Conservation (phyloP, 2,329 filamentous ascomycete genomes). For the Nigrograna mackinnonii region DNA sequence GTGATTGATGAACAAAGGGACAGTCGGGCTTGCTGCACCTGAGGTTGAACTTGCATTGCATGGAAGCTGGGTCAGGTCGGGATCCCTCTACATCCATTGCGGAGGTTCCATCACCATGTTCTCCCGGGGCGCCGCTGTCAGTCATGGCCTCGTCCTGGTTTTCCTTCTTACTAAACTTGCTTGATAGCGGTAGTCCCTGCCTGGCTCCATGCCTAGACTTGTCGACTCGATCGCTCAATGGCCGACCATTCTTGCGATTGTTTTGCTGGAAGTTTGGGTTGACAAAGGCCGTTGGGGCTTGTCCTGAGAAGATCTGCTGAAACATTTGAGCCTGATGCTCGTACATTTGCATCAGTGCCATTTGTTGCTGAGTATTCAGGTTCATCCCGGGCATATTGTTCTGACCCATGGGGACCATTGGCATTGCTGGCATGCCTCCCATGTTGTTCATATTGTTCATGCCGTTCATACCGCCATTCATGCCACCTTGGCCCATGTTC, state of each 20-base stretch:
- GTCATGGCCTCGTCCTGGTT: conserved; percentile 42
- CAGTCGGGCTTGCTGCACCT: conserved; percentile 88
- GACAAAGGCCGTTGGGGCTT: conserved; percentile 53
- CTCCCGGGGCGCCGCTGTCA: conserved; percentile 33
- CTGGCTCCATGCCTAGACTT: conserved; percentile 34
- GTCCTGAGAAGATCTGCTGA: conserved; percentile 41
- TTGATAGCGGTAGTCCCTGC: conserved; percentile 55
- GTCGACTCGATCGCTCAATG: conserved; percentile 75
- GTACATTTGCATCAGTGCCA: conserved; percentile 75
- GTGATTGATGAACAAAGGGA: conserved; percentile 92
- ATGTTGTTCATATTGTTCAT: conserved; percentile 37
- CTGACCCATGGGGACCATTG: conserved; percentile 39
- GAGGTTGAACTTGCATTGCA: conserved; percentile 86
- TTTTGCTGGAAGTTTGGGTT: conserved; percentile 57
- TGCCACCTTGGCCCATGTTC: conserved; percentile 32
- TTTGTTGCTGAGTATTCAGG: conserved; percentile 71
- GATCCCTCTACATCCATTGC: conserved; percentile 66
- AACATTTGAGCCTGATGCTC: conserved; percentile 76
- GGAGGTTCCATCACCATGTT: conserved; percentile 43
- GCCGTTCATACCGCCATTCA: conserved; percentile 41
- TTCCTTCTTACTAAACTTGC: conserved; percentile 55
- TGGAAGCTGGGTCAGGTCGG: conserved; percentile 64
- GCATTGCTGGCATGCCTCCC: conserved; percentile 34
- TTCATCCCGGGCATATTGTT: conserved; percentile 54
- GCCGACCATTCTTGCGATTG: conserved; percentile 45